Base-by-base conservation (phyloP, 2,329 filamentous ascomycete genomes). In the Tolypocladium album region DNA sequence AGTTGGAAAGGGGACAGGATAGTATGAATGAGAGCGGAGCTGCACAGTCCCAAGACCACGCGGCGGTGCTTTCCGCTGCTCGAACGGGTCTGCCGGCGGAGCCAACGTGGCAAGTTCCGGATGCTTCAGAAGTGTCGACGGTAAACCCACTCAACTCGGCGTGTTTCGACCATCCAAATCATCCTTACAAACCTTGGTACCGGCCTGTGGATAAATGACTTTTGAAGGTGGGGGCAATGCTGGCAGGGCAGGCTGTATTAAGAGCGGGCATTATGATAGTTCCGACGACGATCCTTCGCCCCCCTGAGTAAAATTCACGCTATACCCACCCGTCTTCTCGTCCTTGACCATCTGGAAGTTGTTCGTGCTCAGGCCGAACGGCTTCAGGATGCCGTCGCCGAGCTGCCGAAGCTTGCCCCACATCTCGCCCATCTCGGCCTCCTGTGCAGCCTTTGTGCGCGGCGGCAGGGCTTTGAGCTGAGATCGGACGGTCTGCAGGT, bases 301-400 rank as follows among this genome's bases (percentile, higher is more conserved):
- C 7, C 66, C 68, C 57, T 75, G 71, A 13, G 82, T 79, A 68
- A 97, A 96, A 66, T 92, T 93, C 87, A 99, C 89, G 74, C 89
- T 96, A 75, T 97, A 97, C 0, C 92, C 92, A 1, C 94, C 94
- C 1, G 87, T 89, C 63, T 88, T 88, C 67, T 93, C 89, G 69
- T 97, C 93, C 74, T 97, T 90, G 36, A 88, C 85, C 81, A 97
- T 95, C 64, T 96, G 86, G 70, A 99, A 97, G 72, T 95, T 96
- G 55, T 96, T 88, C 13, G 94, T 97, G 61, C 89, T 95, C 66
- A 99, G 75, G 1, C 94, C 94, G 77, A 97, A 97, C 0, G 93
- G 93, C 71, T 89, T 96, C 57, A 99, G 72, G 20, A 99, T 85
- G 1, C 92, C 91, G 70, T 99, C 96, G 0, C 94, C 94, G 62